Base-by-base conservation (phyloP, 2,329 filamentous ascomycete genomes). In the Cercospora sp. region DNA sequence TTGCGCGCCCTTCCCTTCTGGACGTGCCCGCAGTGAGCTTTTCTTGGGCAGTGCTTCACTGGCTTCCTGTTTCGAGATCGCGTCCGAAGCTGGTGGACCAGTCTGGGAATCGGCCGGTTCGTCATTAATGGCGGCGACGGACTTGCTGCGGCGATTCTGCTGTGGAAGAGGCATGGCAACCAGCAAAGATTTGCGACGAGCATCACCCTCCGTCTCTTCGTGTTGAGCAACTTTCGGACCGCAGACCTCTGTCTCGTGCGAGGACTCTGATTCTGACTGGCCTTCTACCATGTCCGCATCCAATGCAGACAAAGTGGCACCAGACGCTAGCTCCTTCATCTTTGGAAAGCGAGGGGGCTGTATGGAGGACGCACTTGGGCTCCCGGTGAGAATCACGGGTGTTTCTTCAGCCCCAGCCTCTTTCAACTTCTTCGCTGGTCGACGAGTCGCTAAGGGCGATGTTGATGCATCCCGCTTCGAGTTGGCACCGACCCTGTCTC, bases 381-480 rank as follows among this genome's bases (percentile, higher is more conserved):
- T 23, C 12, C 51, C 23, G 6, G 30, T 3, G 3, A 30, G 18
- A 2, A 20, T 31, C 16, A 5, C 7, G n/a, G 48, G 48, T 10
- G 31, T 3, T 5, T 9, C 9, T 9, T 59, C 31, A 18, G 10
- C 18, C 13, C 10, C 62, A 31, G 12, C n/a, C 16, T 12, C 9
- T 36, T 64, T 59, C 9, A n/a, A 1, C 20, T 64, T 64, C 51
- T 64, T 64, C 2, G 31, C 28, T 45, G 33, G 12, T 28, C 48
- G 62, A 16, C 23, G 51, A 36, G 20, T 59, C 3, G 62, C 62
- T 4, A 48, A 57, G 5, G 62, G 62, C 18, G 62, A 64, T 10
- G 26, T 8, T 5, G 62, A 64, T 6, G 62, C 62, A 12, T 23
- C 20, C 12, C 62, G 51, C 36, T 64, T 64, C 20, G 31, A 6